Base-by-base conservation (phyloP, 257 asterid genomes). In the Forsythia suspensa region DNA sequence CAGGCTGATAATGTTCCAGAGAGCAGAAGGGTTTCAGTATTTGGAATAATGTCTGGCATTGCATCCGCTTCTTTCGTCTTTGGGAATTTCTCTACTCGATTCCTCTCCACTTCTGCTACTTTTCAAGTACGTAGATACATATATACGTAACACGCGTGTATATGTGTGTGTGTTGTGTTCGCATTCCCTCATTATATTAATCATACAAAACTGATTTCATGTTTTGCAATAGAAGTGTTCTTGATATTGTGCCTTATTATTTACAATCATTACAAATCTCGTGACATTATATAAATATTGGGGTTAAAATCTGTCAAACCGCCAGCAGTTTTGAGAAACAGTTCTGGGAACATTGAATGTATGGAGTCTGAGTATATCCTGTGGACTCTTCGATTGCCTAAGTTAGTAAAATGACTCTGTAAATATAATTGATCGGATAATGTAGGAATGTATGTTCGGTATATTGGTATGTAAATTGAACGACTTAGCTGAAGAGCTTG, bases 1-100 rank as follows among this genome's bases (percentile, higher is more conserved):
- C 85, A 87, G 91, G 90, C 91, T 2, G 90, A 86, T 74, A 84
- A 84, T 71, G 89, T 82, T 38, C 72, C 87, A 44, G 91, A 85
- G 37, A 55, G 41, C 48, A 83, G 77, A 2, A 76, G 91, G 37
- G 91, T 80, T 41, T 78, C 91, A 11, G 76, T 77, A 8, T 82
- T 88, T 44, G 89, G 87, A 24, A 79, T 88, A 40, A 65, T 88
- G 70, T 86, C 88, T 4, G 91, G 88, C 18, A 80, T 88, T 74
- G 79, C 52, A 3, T 88, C 90, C 7, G 74, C 83, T 76, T 85
- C 91, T 24, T 86, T 84, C 37, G 91, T 88, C n/a, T 82, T 85
- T 24, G 91, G 91, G 51, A 88, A 82, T 70, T 74, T 86, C 39
- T 80, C 87, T 7, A 77, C 90, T 59, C 88, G 91, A 34, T 79